Evolutionary conservation across 2,329 filamentous ascomycete genomes (phyloP).

Genomic region (Endothia cerciana): DNA sequence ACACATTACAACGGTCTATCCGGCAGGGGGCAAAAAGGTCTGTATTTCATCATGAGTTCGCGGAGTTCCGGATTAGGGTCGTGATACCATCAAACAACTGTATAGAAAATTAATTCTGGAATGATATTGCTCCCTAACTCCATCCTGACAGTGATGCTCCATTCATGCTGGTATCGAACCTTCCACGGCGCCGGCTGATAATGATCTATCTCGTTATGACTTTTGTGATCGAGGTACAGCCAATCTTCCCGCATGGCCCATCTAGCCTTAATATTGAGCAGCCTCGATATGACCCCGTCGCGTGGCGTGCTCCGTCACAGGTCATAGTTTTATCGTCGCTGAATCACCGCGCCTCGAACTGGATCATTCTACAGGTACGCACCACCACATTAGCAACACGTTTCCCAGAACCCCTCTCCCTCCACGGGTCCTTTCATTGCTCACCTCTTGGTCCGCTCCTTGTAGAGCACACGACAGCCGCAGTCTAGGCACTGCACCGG

Average conservation of each 20-base stretch:
- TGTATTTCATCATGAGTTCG: slow-evolving; percentile 28
- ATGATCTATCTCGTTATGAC: background rate
- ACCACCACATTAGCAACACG: slow-evolving; percentile 32
- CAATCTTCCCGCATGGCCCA: background rate
- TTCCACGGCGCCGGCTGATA: background rate
- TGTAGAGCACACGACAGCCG: slow-evolving; percentile 93
- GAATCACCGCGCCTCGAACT: slow-evolving; percentile 87
- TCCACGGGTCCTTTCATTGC: slow-evolving; percentile 36
- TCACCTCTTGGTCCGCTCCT: slow-evolving; percentile 96
- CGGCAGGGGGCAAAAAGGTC: slow-evolving; percentile 5
- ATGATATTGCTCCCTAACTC: slow-evolving; percentile 26
- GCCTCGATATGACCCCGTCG: background rate
- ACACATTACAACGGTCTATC: slow-evolving; percentile 24
- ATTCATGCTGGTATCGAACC: background rate
- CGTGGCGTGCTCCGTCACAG: background rate
- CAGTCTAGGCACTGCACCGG: slow-evolving; percentile 89
- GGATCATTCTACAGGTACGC: slow-evolving; percentile 75
- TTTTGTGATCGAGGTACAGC: background rate
- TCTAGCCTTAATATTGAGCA: background rate
- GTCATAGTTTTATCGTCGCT: background rate
- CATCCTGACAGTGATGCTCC: slow-evolving; percentile 14
- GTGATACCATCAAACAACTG: slow-evolving; percentile 34
- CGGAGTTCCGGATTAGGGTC: slow-evolving; percentile 33
- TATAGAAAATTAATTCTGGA: slow-evolving; percentile 26
- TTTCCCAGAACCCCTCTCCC: background rate